Evolutionary conservation across 2,329 filamentous ascomycete species (phyloP), one percentile per base, ranked within the genome.

Genomic region (Xylariaceae sp.): DNA sequence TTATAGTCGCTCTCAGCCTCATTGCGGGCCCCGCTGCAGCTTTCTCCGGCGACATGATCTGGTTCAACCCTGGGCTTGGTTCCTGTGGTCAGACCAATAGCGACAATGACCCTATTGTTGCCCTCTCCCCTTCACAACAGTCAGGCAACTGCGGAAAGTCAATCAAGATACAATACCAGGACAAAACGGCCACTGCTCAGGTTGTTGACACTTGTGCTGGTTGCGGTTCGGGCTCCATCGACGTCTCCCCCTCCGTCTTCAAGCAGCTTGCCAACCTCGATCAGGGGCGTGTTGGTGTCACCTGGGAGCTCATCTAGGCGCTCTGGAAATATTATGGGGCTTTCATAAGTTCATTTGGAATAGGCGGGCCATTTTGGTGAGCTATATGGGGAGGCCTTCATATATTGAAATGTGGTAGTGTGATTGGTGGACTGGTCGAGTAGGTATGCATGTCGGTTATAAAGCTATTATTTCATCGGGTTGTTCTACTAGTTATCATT

Each of bases 191-290:
- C 3, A 46, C 40, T 3, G 67, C 66, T 36, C 56, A 50, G 18
- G 62, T 70, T 6, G 67, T 66, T 1, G 67, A 70, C 55, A 58
- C 56, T 9, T 70, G 67, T 42, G 58, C 65, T 8, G 59, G 62
- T n/a, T 70, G 67, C 21, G 36, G 40, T 5, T 32, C 30, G 3
- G 57, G 58, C 20, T 45, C 57, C 35, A 64, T 70, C 35, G 67
- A 69, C 30, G 67, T 68, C 15, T 66, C 67, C 1, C 65, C 64
- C 0, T 6, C 29, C 4, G 58, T 68, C 24, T 70, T 68, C 46
- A 8, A 58, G 20, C 3, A 59, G 18, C 37, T 68, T 1, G 55
- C 55, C 6, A 15, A 41, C 23, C 50, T 41, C 3, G 24, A 20
- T 13, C 18, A n/a, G 8, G 64, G 64, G 10, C 57, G 59, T 8